Conservation (phyloP, 441 rosid genomes). For the Lepidium campestre region DNA sequence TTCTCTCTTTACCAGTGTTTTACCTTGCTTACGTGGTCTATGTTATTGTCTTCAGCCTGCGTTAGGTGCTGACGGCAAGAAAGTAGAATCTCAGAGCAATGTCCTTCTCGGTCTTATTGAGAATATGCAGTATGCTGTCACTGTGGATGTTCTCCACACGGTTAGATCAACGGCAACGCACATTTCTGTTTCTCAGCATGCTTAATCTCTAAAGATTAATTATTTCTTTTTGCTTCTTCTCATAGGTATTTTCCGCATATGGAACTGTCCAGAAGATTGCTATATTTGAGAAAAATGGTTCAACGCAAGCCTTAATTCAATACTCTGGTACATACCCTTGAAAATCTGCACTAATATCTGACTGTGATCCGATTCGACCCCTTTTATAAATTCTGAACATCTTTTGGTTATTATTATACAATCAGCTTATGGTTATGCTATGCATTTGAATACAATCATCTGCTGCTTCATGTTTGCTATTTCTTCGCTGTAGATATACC, state of each 20-base stretch:
- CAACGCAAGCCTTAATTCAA: constrained; percentile 93
- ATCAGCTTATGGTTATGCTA: background rate
- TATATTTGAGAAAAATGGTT: constrained; percentile 93
- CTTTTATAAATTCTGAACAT: background rate
- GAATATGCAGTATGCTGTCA: constrained; percentile 98
- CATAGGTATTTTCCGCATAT: constrained; percentile 86
- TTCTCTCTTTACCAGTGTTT: background rate
- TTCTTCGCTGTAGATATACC: constrained; percentile 52
- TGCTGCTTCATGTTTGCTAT: background rate
- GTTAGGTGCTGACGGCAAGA: constrained; percentile 92
- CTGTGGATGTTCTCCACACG: constrained; percentile 85
- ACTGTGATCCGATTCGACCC: background rate
- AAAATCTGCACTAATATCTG: background rate
- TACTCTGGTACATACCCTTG: constrained; percentile 61
- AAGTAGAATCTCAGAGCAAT: constrained; percentile 83
- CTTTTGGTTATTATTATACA: background rate
- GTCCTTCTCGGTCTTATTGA: constrained; percentile 94
- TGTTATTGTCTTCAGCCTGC: constrained; percentile 55
- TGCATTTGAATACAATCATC: background rate
- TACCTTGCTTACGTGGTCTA: background rate
- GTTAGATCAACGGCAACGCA: constrained; percentile 35
- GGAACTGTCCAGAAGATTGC: constrained; percentile 96
- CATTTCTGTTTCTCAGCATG: background rate
- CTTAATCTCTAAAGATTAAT: background rate
- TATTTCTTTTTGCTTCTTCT: background rate